These are phyloP conservation scores for Penicillium flavigenum DNA, from an alignment of 495 filamentous ascomycete genomes.

Conservation along the genomic window DNA sequence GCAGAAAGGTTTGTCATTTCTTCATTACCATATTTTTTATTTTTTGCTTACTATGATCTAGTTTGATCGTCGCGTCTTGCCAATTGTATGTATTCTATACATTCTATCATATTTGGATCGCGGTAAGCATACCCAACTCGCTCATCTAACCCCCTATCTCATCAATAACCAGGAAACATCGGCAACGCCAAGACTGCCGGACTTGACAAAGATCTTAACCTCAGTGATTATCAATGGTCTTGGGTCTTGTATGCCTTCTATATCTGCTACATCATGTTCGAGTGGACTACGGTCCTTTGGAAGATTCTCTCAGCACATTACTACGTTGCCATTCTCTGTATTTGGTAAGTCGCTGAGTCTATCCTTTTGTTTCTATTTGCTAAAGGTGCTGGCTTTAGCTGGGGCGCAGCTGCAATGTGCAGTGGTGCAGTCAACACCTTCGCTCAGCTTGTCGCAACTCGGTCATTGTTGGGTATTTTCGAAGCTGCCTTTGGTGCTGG, in stretches of 20 bases:
- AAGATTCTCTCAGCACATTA: slow-evolving; percentile 56
- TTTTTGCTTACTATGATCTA: background rate
- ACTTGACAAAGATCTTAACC: slow-evolving; percentile 51
- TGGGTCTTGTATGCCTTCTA: slow-evolving; percentile 75
- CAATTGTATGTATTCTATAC: slow-evolving; percentile 32
- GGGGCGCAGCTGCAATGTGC: slow-evolving; percentile 52
- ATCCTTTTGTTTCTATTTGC: no score
- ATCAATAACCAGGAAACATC: slow-evolving; percentile 42
- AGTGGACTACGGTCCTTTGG: slow-evolving; percentile 45
- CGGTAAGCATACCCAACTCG: slow-evolving; percentile 7
- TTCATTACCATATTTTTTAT: no score
- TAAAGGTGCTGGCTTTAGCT: slow-evolving; percentile 15
- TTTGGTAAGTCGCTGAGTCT: slow-evolving; percentile 27
- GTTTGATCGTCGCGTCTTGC: slow-evolving; percentile 31
- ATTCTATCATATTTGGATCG: slow-evolving; percentile 31
- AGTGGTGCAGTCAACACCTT: slow-evolving; percentile 55
- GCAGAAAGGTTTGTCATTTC: no score
- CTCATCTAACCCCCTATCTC: background rate
- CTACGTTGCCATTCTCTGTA: slow-evolving; percentile 33
- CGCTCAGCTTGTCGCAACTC: slow-evolving; percentile 54
- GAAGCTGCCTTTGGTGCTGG: slow-evolving; percentile 34
- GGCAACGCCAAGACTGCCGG: slow-evolving; percentile 59
- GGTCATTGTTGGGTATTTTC: slow-evolving; percentile 58
- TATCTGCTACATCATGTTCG: slow-evolving; percentile 37
- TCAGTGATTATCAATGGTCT: slow-evolving; percentile 49